phyloP scores from a whole-genome alignment of 2,329 filamentous ascomycete species.

The Hypoxylon sp. region DNA sequence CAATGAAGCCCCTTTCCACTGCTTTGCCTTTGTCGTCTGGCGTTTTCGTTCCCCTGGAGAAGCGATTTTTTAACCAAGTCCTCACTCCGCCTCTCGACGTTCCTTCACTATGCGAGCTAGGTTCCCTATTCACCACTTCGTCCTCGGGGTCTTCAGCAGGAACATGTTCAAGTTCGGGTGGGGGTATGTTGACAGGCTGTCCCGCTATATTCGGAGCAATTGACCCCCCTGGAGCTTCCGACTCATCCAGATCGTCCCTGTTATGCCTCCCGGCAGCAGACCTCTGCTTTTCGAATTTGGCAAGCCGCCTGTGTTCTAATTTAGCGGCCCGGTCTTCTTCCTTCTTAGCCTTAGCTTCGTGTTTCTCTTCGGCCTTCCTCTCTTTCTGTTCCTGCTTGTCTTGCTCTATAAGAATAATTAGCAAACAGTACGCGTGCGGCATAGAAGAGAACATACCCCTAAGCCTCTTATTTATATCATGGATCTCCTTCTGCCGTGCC shows the following conservation, averaged over 20 bases:
- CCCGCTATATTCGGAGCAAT: constrained; percentile 47
- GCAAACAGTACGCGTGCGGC: constrained; percentile 15
- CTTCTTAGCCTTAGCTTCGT: constrained; percentile 56
- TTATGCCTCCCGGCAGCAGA: constrained; percentile 54
- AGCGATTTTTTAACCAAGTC: constrained; percentile 69
- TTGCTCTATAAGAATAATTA: constrained; percentile 58
- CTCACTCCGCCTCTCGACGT: constrained; percentile 57
- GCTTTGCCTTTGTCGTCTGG: constrained; percentile 54
- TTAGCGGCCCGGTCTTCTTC: constrained; percentile 68
- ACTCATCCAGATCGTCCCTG: constrained; percentile 50
- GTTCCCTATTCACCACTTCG: constrained; percentile 39
- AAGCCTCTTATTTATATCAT: constrained; percentile 67
- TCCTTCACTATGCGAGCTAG: constrained; percentile 55
- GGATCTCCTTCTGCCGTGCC: constrained; percentile 66
- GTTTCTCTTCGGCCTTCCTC: constrained; percentile 66
- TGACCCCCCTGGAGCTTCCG: constrained; percentile 27
- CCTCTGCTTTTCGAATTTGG: constrained; percentile 69
- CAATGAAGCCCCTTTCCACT: constrained; percentile 63
- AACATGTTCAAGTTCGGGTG: constrained; percentile 19
- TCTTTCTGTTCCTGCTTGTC: constrained; percentile 64
- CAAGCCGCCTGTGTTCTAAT: constrained; percentile 66
- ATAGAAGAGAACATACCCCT: constrained; percentile 68
- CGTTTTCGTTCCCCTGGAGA: constrained; percentile 62
- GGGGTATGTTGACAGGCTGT: constrained; percentile 47
- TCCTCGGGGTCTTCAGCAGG: constrained; percentile 27